Conservation (phyloP, 163 green algal genomes). For the Chloroidium sp. region DNA sequence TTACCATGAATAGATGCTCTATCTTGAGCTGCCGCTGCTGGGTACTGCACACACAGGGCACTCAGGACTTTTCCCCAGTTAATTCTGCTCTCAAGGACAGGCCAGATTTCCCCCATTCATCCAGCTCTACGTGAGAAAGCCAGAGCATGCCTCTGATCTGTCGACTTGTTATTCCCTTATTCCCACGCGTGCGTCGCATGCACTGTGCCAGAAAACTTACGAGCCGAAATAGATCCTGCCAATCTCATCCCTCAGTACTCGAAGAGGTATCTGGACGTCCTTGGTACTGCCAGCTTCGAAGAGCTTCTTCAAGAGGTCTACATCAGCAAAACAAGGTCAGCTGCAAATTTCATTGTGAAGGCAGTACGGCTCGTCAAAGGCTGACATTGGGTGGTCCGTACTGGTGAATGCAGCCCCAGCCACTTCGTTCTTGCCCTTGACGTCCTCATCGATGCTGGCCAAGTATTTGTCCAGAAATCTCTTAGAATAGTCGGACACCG, state of each 20-base stretch:
- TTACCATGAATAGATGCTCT: not conserved
- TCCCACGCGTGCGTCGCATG: not conserved
- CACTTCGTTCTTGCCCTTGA: constrained; percentile 2
- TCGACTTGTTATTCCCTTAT: too few species aligned
- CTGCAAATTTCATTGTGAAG: not conserved
- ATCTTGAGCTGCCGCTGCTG: not conserved
- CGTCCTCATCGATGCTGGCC: not conserved
- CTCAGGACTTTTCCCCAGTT: too few species aligned
- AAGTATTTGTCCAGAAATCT: constrained; percentile 4
- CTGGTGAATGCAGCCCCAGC: not conserved
- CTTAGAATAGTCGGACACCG: constrained; percentile 6
- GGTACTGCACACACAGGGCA: not conserved
- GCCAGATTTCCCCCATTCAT: too few species aligned
- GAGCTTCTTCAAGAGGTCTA: constrained; percentile 13
- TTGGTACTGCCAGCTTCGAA: constrained; percentile 8
- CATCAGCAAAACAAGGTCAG: not conserved
- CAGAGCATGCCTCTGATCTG: too few species aligned
- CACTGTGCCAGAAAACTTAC: not conserved
- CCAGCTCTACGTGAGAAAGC: too few species aligned
- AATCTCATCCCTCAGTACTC: constrained; percentile 16
- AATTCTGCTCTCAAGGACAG: too few species aligned
- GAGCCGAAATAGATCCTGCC: constrained; percentile 5
- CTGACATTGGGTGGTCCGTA: not conserved
- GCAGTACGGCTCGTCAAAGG: not conserved
- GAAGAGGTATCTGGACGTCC: constrained; percentile 10